Percentiles rank a stretch among this genome's conserved stretches.
These are phyloP conservation scores for Eimeria mitis DNA, from an alignment of 169 alveolate genomes.

Conservation along the genomic window DNA sequence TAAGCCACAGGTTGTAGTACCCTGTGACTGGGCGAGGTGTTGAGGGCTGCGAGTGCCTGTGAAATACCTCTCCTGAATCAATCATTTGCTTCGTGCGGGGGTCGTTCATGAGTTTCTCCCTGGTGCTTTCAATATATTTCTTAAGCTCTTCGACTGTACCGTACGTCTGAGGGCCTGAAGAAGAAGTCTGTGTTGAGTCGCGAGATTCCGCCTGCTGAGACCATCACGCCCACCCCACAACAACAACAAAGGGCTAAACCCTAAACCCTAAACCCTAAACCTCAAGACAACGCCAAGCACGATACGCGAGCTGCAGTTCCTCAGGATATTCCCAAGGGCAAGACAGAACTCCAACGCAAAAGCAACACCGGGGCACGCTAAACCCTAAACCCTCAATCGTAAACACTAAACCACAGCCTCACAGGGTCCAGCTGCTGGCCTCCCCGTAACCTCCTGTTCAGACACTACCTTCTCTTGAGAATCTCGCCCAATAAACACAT, in stretches of 20 bases:
- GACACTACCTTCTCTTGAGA: background rate
- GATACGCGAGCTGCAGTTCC: too few species aligned
- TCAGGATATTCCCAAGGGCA: too few species aligned
- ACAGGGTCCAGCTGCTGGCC: background rate
- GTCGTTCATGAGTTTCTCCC: constrained; percentile 48
- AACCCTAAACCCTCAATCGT: background rate
- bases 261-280: background rate
- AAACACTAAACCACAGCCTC: background rate
- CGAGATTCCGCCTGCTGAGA: constrained; percentile 23
- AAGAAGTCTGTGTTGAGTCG: background rate
- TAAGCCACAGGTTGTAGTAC: too few species aligned
- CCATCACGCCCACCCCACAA: background rate
- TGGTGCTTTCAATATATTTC: constrained; percentile 60
- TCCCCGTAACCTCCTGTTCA: background rate
- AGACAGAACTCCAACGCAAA: too few species aligned
- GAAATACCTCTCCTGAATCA: constrained; percentile 75
- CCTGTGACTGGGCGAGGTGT: background rate
- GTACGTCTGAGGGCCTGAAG: background rate
- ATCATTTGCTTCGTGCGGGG: constrained; percentile 76
- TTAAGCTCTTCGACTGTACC: constrained; percentile 59
- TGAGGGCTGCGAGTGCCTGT: background rate
- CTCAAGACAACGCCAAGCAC: background rate
- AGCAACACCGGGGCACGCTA: background rate
- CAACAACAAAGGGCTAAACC: background rate
- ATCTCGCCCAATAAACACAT: background rate